Base-by-base conservation (phyloP, 2,329 filamentous ascomycete genomes). In the Ophiostoma sp. region DNA sequence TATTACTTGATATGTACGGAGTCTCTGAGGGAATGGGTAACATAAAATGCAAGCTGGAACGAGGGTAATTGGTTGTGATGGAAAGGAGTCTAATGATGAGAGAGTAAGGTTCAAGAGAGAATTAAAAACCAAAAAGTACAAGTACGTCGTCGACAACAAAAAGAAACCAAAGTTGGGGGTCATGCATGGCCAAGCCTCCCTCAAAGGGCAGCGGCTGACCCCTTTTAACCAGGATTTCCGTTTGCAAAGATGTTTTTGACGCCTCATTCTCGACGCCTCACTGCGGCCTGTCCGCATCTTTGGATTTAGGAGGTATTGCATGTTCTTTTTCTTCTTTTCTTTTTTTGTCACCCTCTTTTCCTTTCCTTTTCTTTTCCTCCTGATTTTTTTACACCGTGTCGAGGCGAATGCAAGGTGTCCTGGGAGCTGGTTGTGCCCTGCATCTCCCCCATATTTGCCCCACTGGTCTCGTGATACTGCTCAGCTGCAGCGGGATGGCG, bases 401-500 rank as follows among this genome's bases (percentile, higher is more conserved):
- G 39, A 42, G 39, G 39, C 39, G 39, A 42, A 42, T 42, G 39
- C 39, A 42, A 39, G 39, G 39, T 42, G 9, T 42, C 39, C 39
- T 42, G 39, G 39, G 39, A 42, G 9, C 42, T 19, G 15, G 12
- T 68, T 68, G 25, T 36, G 36, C 36, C 64, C 42, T 68, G 64
- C 42, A 50, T 68, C 25, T 48, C 39, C 64, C 63, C 42, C 64
- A 22, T 50, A 50, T 36, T 8, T 17, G 39, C 42, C 72, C 73
- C 73, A 64, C 73, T 45, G 63, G 55, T 74, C 70, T 74, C 73
- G 73, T 74, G 73, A 74, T 72, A 28, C 17, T 48, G 15, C 61
- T 36, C 52, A 48, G 33, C 73, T 72, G 70, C 70, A 74, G 52
- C 63, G 48, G 39, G 36, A n/a, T 52, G 66, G 22, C 45, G 50